A percentile compares a stretch with the other conserved stretches of the same genome.
These are phyloP conservation scores for Aspergillus bridgeri DNA, from an alignment of 495 filamentous ascomycete genomes.

Conservation along the genomic window DNA sequence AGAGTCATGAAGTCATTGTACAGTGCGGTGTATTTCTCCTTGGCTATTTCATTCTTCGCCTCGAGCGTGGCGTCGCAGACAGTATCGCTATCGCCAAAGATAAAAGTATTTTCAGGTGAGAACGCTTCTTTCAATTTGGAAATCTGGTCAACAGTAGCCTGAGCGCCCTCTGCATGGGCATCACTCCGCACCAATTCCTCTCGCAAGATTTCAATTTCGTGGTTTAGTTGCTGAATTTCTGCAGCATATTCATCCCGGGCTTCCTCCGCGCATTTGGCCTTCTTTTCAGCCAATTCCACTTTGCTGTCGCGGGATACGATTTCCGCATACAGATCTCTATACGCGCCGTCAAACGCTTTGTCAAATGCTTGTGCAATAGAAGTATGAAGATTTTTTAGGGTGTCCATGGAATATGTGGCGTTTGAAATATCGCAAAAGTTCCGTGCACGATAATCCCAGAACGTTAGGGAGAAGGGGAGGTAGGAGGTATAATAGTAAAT, in stretches of 20 bases:
- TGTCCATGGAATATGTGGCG: conserved; percentile 28
- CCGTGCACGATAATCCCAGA: too few relatives aligned
- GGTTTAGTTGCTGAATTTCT: conserved; percentile 25
- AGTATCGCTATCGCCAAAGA: neutral
- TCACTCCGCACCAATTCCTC: conserved; percentile 22
- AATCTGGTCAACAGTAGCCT: conserved; percentile 8
- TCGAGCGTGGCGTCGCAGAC: neutral
- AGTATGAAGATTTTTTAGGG: conserved; percentile 33
- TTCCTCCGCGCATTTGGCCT: conserved; percentile 20
- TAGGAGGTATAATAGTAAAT: too few relatives aligned
- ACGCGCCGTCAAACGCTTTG: conserved; percentile 31
- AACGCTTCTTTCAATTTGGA: conserved; percentile 27
- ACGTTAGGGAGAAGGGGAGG: too few relatives aligned
- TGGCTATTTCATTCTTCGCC: conserved; percentile 14
- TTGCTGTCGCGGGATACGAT: conserved; percentile 21
- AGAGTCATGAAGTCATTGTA: conserved; percentile 30
- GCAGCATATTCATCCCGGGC: conserved; percentile 18
- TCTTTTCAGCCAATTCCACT: conserved; percentile 20
- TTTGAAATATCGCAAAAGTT: neutral
- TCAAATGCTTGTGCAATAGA: conserved; percentile 31
- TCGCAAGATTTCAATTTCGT: conserved; percentile 22
- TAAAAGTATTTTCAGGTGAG: conserved; percentile 25
- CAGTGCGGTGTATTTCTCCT: conserved; percentile 31
- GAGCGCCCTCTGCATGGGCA: conserved; percentile 10
- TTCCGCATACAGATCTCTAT: conserved; percentile 25